A percentile compares a stretch with the other conserved stretches of the same genome.
phyloP scores from a whole-genome alignment of 805 yeast genomes.

The Jamesozyma jinghongensis region DNA sequence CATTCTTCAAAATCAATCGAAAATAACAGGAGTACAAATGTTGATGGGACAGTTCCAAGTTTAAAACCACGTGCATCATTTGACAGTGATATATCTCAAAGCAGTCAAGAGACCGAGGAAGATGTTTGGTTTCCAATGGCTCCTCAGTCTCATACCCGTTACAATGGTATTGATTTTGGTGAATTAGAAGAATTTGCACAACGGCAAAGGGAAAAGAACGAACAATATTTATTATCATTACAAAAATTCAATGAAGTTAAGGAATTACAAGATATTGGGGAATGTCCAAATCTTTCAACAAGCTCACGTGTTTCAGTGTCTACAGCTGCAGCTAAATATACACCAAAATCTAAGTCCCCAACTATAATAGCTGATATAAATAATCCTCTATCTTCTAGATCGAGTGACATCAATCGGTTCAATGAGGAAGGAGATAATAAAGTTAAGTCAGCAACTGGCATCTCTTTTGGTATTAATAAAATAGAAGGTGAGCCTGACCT shows the following conservation, averaged over 20 bases:
- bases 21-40: background rate
- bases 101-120: constrained; percentile 87
- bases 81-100: constrained; percentile 66
- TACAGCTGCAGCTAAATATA: constrained; percentile 53
- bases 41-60: background rate
- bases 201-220: constrained; percentile 46
- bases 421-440: too few relatives aligned
- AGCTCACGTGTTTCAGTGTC: constrained; percentile 33
- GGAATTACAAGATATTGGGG: constrained; percentile 4
- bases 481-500: constrained; percentile 5
- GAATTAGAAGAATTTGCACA: constrained; percentile 77
- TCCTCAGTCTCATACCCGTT: constrained; percentile 46
- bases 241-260: background rate
- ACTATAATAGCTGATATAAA: constrained; percentile 7
- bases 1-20: constrained; percentile 2
- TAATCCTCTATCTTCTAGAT: background rate
- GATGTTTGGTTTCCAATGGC: constrained; percentile 96
- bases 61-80: constrained; percentile 18
- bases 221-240: constrained; percentile 25
- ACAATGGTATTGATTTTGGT: constrained; percentile 80
- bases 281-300: constrained; percentile 12
- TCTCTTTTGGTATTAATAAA: constrained; percentile 34
- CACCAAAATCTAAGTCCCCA: constrained; percentile 35
- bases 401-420: background rate
- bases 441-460: constrained; percentile 23